Evolutionary conservation across 352 stramenopile species (phyloP), one percentile per base, ranked within the genome.

Genomic region (Phytophthora hybrid): DNA sequence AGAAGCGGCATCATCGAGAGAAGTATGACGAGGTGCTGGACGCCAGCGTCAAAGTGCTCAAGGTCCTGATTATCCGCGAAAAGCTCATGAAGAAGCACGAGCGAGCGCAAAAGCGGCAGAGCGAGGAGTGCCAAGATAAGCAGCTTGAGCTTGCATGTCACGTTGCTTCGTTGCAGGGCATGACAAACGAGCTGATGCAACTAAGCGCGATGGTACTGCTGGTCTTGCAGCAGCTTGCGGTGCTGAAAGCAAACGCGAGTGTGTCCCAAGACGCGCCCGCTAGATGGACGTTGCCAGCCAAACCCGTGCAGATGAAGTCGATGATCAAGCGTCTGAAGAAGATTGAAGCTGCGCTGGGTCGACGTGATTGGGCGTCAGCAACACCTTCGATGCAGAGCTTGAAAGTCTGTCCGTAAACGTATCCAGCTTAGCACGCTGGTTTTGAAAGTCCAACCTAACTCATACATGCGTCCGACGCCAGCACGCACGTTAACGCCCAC

Each of bases 1-100:
- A 91, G 61, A 91, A 89, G 58, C 81, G 81, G 13, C 69, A 84
- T 21, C 68, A 80, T 21, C 67, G 77, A 5, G 63, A 83, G 37
- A 85, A 90, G 18, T 84, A 89, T 18, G 75, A 90, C 44, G 85
- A 93, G 54, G 77, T 93, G 31, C 82, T 88, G 21, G 69, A 74
- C 32, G 77, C 87, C 16, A 91, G 85, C 51, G 75, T 90, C 3
- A 93, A 91, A 51, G 80, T 93, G 34, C 81, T 93, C 11, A 93
- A 90, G 59, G 55, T 91, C 10, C 51, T 93, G 32, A 66, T 93
- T 49, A 83, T 93, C 18, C 83, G 85, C 7, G 85, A 91, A 51
- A 91, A 90, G 54, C 55, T 91, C 9, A 75, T 90, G 41, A 91
- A 90, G 55, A 84, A 78, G 32, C 71, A 88, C 11, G 85, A 92